These are phyloP conservation scores for Ambrosia artemisiifolia DNA, from an alignment of 129 eudicot species.

Conservation along the genomic window DNA sequence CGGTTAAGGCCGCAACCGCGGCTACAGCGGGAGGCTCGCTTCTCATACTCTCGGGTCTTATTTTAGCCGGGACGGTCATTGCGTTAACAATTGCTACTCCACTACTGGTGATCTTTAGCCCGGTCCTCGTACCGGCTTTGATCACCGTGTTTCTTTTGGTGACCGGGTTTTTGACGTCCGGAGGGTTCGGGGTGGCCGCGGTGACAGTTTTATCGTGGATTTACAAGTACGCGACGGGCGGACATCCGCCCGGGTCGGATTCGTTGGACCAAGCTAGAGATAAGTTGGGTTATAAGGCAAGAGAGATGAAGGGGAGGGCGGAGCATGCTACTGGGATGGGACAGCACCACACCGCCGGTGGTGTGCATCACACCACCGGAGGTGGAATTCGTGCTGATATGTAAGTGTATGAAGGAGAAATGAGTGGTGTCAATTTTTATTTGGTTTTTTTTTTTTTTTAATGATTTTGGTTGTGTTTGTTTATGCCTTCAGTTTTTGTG, in stretches of 20 bases:
- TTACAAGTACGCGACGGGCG: conserved; percentile 52
- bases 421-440: conserved; percentile 15
- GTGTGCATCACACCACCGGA: background rate
- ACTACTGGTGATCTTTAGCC: conserved; percentile 56
- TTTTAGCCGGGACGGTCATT: conserved; percentile 51
- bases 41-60: conserved; percentile 49
- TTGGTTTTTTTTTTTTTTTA: conserved; percentile 2
- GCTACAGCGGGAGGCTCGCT: conserved; percentile 51
- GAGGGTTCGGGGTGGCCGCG: conserved; percentile 57
- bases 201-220: conserved; percentile 59
- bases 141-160: conserved; percentile 38
- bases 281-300: conserved; percentile 44
- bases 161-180: conserved; percentile 59
- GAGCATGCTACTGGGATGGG: conserved; percentile 36
- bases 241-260: conserved; percentile 45
- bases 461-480: conserved; percentile 15
- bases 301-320: conserved; percentile 61
- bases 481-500: background rate
- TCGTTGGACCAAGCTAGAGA: conserved; percentile 48
- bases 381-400: conserved; percentile 5
- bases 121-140: conserved; percentile 55
- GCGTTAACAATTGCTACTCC: conserved; percentile 53
- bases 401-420: background rate
- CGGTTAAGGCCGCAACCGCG: conserved; percentile 60
- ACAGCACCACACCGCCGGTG: too few relatives aligned